These are phyloP conservation scores for Phytophthora palmivora DNA, from an alignment of 352 stramenopile species.

Conservation along the genomic window DNA sequence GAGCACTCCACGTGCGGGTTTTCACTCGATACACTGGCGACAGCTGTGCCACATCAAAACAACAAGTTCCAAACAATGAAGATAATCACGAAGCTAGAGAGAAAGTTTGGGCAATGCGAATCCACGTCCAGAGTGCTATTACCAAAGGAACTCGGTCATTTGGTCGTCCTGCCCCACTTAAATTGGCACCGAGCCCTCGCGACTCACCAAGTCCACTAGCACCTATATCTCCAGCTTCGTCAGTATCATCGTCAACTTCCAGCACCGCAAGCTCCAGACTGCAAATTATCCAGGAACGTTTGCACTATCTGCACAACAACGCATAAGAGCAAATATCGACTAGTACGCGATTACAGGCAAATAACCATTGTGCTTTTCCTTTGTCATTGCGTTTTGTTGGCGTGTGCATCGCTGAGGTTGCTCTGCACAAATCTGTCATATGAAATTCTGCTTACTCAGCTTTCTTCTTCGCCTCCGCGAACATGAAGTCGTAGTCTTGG, in stretches of 20 bases:
- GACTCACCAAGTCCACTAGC: slow-evolving; percentile 16
- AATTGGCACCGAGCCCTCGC: slow-evolving; percentile 20
- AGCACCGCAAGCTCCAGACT: slow-evolving; percentile 45
- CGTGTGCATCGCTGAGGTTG: not conserved
- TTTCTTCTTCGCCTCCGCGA: slow-evolving; percentile 89
- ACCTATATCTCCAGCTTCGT: slow-evolving; percentile 34
- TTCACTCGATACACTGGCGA: slow-evolving; percentile 53
- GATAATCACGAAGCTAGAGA: slow-evolving; percentile 13
- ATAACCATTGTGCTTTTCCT: slow-evolving; percentile 7
- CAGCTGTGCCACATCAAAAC: not conserved
- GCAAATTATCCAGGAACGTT: slow-evolving; percentile 70
- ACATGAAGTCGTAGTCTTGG: slow-evolving; percentile 92
- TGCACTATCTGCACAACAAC: slow-evolving; percentile 60
- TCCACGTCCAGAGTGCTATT: slow-evolving; percentile 54
- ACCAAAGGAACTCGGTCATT: not conserved
- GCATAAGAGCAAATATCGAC: slow-evolving; percentile 1
- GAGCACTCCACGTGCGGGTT: slow-evolving; percentile 54
- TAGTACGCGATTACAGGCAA: slow-evolving; percentile 5
- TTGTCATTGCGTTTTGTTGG: slow-evolving; percentile 1
- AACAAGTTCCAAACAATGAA: not conserved
- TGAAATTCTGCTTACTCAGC: slow-evolving; percentile 55
- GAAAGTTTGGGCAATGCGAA: slow-evolving; percentile 66
- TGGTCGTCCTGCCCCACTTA: slow-evolving; percentile 10
- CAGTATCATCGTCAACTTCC: slow-evolving; percentile 36
- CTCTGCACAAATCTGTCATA: slow-evolving; percentile 1